These are phyloP conservation scores for Aspergillus hiratsukae DNA, from an alignment of 2,329 filamentous ascomycete genomes.

Conservation along the genomic window DNA sequence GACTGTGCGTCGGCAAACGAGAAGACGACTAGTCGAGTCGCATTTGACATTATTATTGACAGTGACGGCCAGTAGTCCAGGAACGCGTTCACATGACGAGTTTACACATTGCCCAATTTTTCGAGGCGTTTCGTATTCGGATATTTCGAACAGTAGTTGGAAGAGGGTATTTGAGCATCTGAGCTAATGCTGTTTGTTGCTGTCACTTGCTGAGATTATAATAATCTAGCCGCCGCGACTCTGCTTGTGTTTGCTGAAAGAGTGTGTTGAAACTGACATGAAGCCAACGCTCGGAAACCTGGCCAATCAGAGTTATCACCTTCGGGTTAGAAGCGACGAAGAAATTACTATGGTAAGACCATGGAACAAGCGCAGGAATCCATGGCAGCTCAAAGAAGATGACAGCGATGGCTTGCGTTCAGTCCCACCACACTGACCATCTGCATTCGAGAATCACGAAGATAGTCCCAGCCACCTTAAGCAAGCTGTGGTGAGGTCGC, in stretches of 20 bases:
- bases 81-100: background rate
- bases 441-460: background rate
- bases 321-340: no score
- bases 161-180: background rate
- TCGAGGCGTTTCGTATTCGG: no score
- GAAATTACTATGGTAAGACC: background rate
- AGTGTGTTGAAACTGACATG: background rate
- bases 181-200: background rate
- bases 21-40: background rate
- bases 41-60: background rate
- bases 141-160: no score
- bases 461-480: background rate
- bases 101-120: no score
- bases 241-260: background rate
- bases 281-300: no score
- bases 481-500: no score
- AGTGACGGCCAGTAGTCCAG: background rate
- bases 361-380: background rate
- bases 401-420: background rate
- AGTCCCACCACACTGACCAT: background rate
- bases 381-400: background rate
- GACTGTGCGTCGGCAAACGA: background rate
- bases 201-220: background rate
- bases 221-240: background rate
- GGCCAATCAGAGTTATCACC: background rate